These are phyloP conservation scores for Dalechampia spathulata DNA, from an alignment of 441 rosid genomes.

Conservation along the genomic window DNA sequence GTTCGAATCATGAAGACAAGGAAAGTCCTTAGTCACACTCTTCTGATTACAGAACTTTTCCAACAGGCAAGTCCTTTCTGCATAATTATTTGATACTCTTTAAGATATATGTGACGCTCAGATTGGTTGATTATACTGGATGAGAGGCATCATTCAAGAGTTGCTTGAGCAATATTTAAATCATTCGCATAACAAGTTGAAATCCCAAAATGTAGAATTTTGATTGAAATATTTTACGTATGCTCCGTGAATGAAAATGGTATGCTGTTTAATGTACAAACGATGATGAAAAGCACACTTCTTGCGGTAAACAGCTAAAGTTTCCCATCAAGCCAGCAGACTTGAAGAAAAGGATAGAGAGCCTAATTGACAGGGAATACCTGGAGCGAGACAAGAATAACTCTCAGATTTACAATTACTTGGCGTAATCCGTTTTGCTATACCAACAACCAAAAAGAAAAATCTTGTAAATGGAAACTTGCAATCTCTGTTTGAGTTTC, in stretches of 20 bases:
- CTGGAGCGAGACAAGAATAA: conserved; percentile 98
- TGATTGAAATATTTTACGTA: no score
- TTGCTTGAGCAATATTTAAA: no score
- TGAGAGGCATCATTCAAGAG: no score
- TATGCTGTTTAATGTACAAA: no score
- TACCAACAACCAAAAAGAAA: no score
- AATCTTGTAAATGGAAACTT: conserved; percentile 19
- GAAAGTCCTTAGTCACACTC: conserved; percentile 96
- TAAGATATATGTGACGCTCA: no score
- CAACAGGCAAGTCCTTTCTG: conserved; percentile 62
- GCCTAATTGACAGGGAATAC: conserved; percentile 96
- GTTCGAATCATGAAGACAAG: conserved; percentile 99
- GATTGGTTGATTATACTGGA: no score
- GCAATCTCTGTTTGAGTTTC: conserved; percentile 1
- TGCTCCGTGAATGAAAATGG: no score
- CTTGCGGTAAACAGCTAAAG: conserved; percentile 60
- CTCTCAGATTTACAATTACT: conserved; percentile 94
- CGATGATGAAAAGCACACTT: neutral
- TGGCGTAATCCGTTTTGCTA: conserved; percentile 61
- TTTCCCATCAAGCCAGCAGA: conserved; percentile 96
- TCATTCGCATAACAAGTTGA: no score
- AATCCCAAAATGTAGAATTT: no score
- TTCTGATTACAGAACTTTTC: conserved; percentile 95
- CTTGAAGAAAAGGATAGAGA: conserved; percentile 98
- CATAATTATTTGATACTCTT: neutral